Base-by-base conservation (phyloP, 2,329 filamentous ascomycete genomes). In the Xylaria polymorpha region DNA sequence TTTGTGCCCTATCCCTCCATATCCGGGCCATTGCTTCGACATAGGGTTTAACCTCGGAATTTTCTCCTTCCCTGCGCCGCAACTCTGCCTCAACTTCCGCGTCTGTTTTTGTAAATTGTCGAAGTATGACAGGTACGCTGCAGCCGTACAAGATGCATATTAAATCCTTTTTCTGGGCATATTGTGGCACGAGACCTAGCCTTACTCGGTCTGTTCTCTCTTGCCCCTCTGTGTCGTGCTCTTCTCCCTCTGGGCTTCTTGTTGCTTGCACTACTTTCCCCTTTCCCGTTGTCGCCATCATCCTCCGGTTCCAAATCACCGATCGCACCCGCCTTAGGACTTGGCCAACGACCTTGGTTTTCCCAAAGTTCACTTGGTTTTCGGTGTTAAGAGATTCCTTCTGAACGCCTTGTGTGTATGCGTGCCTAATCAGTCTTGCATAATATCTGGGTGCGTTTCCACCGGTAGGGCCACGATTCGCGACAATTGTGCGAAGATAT, bases 361-460 rank as follows among this genome's bases (percentile, higher is more conserved):
- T 43, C 41, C 41, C 41, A 5, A 43, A 43, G 18, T 43, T 43
- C 18, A 43, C 41, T 43, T 43, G 41, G 3, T n/a, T 43, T 43
- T 43, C 41, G 14, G 41, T 43, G 18, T 43, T 43, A 43, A 43
- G 41, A 15, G 41, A 15, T 5, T 43, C 41, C 6, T n/a, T 43
- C 18, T 15, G 41, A 5, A 43, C 41, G 18, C 41, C 41, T 10
- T 43, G 14, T n/a, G 41, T 43, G 41, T 43, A 43, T 43, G 41
- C 41, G 18, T 43, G 41, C 41, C 41, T 43, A 10, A 43, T 43
- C 18, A 43, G 41, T 18, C 41, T 43, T 15, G 41, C 41, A n/a
- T 43, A 43, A n/a, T 43, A 43, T 43, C 41, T 43, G 41, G 41
- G 41, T 43, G 41, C 41, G 41, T 43, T 43, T n/a, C 41, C 41